phyloP scores from a whole-genome alignment of 208 protist genomes.

The Trypanosoma theileri region DNA sequence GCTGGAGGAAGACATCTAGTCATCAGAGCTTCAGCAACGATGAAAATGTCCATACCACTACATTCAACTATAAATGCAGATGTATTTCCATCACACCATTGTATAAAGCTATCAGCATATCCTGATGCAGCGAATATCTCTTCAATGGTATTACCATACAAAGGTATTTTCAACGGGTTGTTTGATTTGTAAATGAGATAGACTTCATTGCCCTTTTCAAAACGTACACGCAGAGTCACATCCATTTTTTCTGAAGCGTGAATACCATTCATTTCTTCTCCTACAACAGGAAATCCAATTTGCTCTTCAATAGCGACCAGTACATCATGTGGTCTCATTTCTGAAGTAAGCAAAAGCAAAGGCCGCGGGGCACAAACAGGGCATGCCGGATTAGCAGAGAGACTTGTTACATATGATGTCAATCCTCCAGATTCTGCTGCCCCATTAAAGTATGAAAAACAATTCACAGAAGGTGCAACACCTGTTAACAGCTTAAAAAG shows the following conservation, averaged over 20 bases:
- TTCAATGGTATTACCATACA: constrained; percentile 30
- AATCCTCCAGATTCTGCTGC: constrained; percentile 32
- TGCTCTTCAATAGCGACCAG: constrained; percentile 24
- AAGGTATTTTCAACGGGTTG: constrained; percentile 25
- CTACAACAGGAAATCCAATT: constrained; percentile 13
- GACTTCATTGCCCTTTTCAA: constrained; percentile 21
- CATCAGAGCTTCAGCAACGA: constrained; percentile 23
- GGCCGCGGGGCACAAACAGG: constrained; percentile 63
- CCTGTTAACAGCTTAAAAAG: constrained; percentile 92
- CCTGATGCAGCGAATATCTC: constrained; percentile 28
- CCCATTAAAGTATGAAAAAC: constrained; percentile 95
- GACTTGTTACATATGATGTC: constrained; percentile 33
- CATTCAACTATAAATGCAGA: constrained; percentile 25
- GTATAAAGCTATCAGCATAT: constrained; percentile 17
- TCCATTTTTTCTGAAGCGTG: constrained; percentile 1
- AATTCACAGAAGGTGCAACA: constrained; percentile 69
- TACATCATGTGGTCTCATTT: constrained; percentile 28
- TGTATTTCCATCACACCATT: constrained; percentile 13
- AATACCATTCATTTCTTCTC: neutral
- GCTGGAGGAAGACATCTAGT: neutral
- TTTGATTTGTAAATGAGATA: constrained; percentile 30
- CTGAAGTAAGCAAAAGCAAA: constrained; percentile 29
- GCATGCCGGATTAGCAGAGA: constrained; percentile 36
- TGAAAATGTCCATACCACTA: constrained; percentile 13
- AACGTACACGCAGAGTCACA: constrained; percentile 21